These are phyloP conservation scores for Cerrena zonata DNA, from an alignment of 1,284 basidiomycete genomes.

Conservation along the genomic window DNA sequence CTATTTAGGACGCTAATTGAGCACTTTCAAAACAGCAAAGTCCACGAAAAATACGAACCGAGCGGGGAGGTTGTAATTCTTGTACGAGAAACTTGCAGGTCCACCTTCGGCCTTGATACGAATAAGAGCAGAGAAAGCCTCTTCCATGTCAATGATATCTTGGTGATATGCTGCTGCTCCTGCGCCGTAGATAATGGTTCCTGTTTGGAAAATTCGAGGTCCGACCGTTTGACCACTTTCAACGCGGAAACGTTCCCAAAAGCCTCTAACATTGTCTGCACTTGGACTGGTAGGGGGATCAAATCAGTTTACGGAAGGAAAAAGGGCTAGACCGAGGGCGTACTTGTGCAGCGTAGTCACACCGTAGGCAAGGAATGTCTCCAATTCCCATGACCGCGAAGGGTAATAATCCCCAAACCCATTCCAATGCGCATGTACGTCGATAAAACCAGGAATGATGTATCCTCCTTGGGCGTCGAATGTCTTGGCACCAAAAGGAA, in stretches of 20 bases:
- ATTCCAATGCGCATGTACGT: slow-evolving; percentile 69
- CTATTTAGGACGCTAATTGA: slow-evolving; percentile 28
- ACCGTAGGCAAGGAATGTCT: slow-evolving; percentile 71
- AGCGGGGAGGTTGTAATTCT: slow-evolving; percentile 68
- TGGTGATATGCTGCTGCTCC: slow-evolving; percentile 48
- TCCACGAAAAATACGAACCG: slow-evolving; percentile 39
- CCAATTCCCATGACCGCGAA: slow-evolving; percentile 65
- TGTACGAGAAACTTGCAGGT: slow-evolving; percentile 63
- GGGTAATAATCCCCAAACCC: slow-evolving; percentile 49
- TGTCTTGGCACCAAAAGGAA: slow-evolving; percentile 42
- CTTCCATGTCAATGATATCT: slow-evolving; percentile 53
- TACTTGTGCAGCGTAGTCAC: slow-evolving; percentile 74
- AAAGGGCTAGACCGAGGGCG: slow-evolving; percentile 15
- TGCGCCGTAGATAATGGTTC: slow-evolving; percentile 61
- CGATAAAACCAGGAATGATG: slow-evolving; percentile 66
- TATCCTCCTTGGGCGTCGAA: slow-evolving; percentile 59
- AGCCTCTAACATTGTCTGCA: slow-evolving; percentile 52
- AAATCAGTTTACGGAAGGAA: not conserved
- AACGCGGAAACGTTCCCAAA: slow-evolving; percentile 57
- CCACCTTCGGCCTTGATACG: slow-evolving; percentile 70
- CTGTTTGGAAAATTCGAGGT: slow-evolving; percentile 65
- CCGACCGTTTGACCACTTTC: slow-evolving; percentile 64
- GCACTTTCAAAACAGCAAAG: not conserved
- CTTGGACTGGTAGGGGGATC: slow-evolving; percentile 45
- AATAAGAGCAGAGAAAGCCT: slow-evolving; percentile 58